A percentile compares a stretch with the other conserved stretches of the same genome.
phyloP scores from a whole-genome alignment of 2,329 filamentous ascomycete genomes.

The Orbilia quercus region DNA sequence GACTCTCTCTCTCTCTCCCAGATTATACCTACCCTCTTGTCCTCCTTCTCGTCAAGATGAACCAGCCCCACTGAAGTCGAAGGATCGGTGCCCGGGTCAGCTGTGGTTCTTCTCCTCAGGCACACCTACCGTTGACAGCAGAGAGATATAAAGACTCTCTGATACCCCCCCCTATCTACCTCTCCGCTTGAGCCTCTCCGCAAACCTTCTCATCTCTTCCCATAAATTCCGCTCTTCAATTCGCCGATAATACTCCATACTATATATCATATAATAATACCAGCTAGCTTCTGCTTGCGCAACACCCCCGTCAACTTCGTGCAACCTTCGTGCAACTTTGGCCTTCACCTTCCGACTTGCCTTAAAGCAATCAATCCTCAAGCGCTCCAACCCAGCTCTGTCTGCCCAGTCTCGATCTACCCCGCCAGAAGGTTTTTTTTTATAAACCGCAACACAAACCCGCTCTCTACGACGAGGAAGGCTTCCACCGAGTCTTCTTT shows the following conservation, averaged over 20 bases:
- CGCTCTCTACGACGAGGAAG: conserved; percentile 20
- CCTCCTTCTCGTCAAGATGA: conserved; percentile 46
- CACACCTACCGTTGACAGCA: conserved; percentile 48
- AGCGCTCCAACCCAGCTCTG: conserved; percentile 32
- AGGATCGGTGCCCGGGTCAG: conserved; percentile 56
- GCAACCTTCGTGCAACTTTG: conserved; percentile 45
- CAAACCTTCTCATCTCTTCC: conserved; percentile 48
- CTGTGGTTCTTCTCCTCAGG: conserved; percentile 49
- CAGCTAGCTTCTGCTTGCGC: conserved; percentile 21
- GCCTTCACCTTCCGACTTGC: conserved; percentile 21
- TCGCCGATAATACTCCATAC: no score
- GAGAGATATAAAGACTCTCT: conserved; percentile 52
- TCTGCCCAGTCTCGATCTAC: no score
- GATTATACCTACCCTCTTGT: not conserved
- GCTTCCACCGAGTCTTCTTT: conserved; percentile 39
- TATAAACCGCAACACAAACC: conserved; percentile 39
- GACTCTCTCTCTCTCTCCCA: conserved; percentile 17
- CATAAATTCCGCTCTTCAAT: conserved; percentile 42
- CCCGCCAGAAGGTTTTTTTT: conserved; percentile 35
- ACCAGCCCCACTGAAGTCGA: conserved; percentile 50
- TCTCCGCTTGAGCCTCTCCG: conserved; percentile 49
- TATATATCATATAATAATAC: conserved; percentile 31
- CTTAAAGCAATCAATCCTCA: conserved; percentile 55
- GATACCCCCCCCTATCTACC: conserved; percentile 38
- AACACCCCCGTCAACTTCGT: conserved; percentile 22